Conservation (phyloP, 1,284 basidiomycete species). For the Puccinia polysora region DNA sequence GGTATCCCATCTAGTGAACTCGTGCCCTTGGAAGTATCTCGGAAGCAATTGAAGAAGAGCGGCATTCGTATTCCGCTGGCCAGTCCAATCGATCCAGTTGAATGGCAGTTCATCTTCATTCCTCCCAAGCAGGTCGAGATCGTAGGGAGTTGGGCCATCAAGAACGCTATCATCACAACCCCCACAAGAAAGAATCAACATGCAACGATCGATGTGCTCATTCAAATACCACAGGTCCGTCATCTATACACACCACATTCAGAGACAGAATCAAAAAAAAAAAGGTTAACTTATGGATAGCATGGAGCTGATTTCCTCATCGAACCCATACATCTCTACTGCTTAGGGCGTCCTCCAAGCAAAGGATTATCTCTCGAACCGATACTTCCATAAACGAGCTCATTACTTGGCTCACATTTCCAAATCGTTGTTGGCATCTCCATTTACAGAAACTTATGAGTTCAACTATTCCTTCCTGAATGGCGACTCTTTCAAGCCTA, state of each 20-base stretch:
- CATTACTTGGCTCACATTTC: conserved; percentile 83
- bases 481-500: conserved; percentile 66
- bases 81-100: conserved; percentile 49
- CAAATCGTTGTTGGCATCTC: conserved; percentile 58
- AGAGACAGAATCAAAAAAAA: not conserved
- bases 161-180: conserved; percentile 48
- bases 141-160: conserved; percentile 53
- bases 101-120: conserved; percentile 51
- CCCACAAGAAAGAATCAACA: conserved; percentile 50
- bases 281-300: not conserved
- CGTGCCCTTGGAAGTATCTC: conserved; percentile 26
- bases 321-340: not conserved
- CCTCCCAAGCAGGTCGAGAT: conserved; percentile 50
- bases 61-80: conserved; percentile 50
- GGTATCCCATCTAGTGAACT: conserved; percentile 23
- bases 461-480: conserved; percentile 62
- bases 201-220: conserved; percentile 50
- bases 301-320: not conserved
- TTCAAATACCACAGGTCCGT: conserved; percentile 38
- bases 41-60: conserved; percentile 45
- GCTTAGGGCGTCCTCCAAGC: conserved; percentile 74
- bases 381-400: conserved; percentile 88
- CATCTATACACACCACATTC: not conserved
- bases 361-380: conserved; percentile 84
- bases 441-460: conserved; percentile 59